Evolutionary conservation across 2,329 filamentous ascomycete genomes (phyloP).

Genomic region (Elsinoe perseae): DNA sequence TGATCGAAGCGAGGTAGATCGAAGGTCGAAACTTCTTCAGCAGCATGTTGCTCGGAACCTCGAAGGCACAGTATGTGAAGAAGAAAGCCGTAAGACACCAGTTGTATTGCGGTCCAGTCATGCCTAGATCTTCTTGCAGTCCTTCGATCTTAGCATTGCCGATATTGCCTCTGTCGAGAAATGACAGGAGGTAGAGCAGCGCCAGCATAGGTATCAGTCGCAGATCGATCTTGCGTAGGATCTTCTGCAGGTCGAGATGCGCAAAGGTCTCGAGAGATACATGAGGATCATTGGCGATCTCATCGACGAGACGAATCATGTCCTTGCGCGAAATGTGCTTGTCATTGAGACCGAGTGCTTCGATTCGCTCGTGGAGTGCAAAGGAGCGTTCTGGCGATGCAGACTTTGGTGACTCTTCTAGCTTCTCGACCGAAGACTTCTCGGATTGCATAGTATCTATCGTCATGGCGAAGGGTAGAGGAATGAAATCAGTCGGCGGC

Average conservation of each 20-base stretch:
- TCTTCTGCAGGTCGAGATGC: constrained; percentile 40
- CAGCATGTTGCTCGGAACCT: constrained; percentile 36
- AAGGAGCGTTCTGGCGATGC: constrained; percentile 6
- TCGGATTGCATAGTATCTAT: not conserved
- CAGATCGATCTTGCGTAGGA: constrained; percentile 37
- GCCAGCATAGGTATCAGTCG: constrained; percentile 33
- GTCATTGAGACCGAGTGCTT: constrained; percentile 13
- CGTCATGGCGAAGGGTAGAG: not conserved
- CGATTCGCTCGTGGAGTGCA: constrained; percentile 12
- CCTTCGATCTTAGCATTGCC: constrained; percentile 27
- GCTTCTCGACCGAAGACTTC: not conserved
- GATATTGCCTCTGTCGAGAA: constrained; percentile 24
- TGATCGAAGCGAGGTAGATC: constrained; percentile 26
- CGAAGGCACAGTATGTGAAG: constrained; percentile 34
- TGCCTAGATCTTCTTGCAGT: constrained; percentile 20
- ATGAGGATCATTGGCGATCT: constrained; percentile 18
- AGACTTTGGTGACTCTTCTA: not conserved
- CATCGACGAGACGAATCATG: constrained; percentile 16
- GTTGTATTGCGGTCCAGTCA: constrained; percentile 45
- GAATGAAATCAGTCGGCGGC: too few relatives aligned
- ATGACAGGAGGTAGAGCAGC: constrained; percentile 30
- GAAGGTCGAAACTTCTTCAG: constrained; percentile 31
- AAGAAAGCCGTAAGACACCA: constrained; percentile 34
- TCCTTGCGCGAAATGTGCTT: constrained; percentile 17
- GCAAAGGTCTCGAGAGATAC: constrained; percentile 30